Evolutionary conservation across 2,329 filamentous ascomycete species (phyloP).

Genomic region (Daldinia sp.): DNA sequence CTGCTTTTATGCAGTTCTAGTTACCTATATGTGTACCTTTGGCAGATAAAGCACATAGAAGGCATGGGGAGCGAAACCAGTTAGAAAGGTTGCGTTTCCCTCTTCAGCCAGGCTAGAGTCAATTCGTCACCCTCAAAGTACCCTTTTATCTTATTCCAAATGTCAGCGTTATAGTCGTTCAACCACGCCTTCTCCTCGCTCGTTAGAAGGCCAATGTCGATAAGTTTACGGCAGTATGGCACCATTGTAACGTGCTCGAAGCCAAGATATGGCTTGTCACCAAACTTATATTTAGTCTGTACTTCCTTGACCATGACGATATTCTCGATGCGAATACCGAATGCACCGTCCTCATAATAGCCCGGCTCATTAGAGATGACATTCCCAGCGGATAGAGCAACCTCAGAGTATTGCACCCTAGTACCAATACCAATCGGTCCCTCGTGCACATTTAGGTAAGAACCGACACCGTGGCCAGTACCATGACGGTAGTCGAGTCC

Average conservation of each 20-base stretch:
- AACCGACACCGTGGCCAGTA: conserved; percentile 95
- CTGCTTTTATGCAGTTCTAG: conserved; percentile 68
- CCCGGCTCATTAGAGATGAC: conserved; percentile 97
- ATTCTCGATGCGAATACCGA: conserved; percentile 97
- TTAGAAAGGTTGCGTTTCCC: conserved; percentile 80
- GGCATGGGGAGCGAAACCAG: background rate
- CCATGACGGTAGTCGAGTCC: conserved; percentile 96
- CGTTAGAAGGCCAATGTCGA: conserved; percentile 79
- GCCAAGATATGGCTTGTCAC: conserved; percentile 91
- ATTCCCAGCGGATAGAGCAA: conserved; percentile 89
- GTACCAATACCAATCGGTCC: conserved; percentile 97
- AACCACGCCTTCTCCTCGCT: conserved; percentile 84
- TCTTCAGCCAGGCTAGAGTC: conserved; percentile 83
- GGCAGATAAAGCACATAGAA: conserved; percentile 4
- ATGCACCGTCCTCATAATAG: conserved; percentile 95
- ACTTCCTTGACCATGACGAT: conserved; percentile 90
- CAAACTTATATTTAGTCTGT: conserved; percentile 88
- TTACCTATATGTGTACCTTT: conserved; percentile 7
- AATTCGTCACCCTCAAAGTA: conserved; percentile 80
- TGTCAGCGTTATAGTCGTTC: conserved; percentile 85
- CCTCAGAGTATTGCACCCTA: conserved; percentile 89
- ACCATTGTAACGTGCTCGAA: conserved; percentile 99
- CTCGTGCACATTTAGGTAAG: conserved; percentile 96
- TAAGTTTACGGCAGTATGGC: conserved; percentile 90
- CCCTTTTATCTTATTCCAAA: conserved; percentile 82